Base-by-base conservation (phyloP, 441 rosid species). In the Metrosideros polymorpha region DNA sequence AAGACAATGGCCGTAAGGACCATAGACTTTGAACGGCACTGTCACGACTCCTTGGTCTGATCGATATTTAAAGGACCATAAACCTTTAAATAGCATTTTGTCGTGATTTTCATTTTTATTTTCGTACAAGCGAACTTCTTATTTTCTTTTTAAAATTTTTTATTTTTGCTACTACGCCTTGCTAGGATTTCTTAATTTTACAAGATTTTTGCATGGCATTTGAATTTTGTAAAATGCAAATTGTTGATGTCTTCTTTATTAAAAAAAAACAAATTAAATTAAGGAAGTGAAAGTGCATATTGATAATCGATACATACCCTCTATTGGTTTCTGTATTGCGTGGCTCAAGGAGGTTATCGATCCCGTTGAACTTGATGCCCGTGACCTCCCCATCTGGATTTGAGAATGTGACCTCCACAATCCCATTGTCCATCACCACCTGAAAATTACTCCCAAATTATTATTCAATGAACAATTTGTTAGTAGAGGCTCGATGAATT, bases 381-480 rank as follows among this genome's bases (percentile, higher is more conserved):
- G 30, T 54, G 4, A 87, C 86, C 10, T 43, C n/a, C 51, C 88
- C 88, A 15, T 13, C 53, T n/a, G 88, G 88, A 71, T 84, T 83
- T 51, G 83, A 18, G 51, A 87, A 77, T 7, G 77, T 50, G 24
- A 87, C 56, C 61, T 71, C 55, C 17, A 84, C 84, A 10, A 66
- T 76, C 54, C 88, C 88, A 76, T 87, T 87, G 45, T 76, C 42
- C 84, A 57, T 25, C 51, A 87, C 84, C 84, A 87, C 88, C 88
- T 84, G 84, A 50, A 51, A 35, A 54, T 76, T 30, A 30, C 17
- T 39, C n/a, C 8, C 15, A 39, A 71, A 39, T 71, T 39, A 22
- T 71, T 71, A 71, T 39, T 71, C 47, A 22, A 22, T 71, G 49
- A 71, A 10, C n/a, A 71, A 39, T 3, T 71, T 71, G 25, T 39